Conservation (phyloP, 2,329 filamentous ascomycete genomes). For the Elsinoe ampelina region DNA sequence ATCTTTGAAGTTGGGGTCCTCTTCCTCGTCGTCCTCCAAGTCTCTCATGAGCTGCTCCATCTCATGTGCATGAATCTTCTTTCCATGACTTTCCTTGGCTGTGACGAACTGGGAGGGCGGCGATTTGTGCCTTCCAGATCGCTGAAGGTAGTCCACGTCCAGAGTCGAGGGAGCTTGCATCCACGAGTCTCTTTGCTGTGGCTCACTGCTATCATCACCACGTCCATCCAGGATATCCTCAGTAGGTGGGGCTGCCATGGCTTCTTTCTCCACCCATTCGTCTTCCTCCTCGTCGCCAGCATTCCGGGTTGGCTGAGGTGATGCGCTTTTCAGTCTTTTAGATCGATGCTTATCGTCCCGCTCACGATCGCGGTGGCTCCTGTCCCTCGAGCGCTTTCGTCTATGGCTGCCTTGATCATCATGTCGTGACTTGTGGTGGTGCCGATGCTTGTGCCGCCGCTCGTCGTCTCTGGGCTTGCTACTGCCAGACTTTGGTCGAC, state of each 20-base stretch:
- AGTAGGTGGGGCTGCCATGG: constrained; percentile 31
- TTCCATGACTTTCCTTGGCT: constrained; percentile 52
- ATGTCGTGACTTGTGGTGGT: constrained; percentile 26
- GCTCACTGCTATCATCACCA: constrained; percentile 28
- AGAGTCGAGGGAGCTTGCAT: constrained; percentile 82
- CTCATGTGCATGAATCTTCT: constrained; percentile 69
- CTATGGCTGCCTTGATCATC: constrained; percentile 38
- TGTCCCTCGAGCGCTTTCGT: constrained; percentile 55
- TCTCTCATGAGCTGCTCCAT: constrained; percentile 63
- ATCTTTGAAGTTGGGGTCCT: constrained; percentile 35
- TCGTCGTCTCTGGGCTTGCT: constrained; percentile 32
- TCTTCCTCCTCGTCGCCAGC: constrained; percentile 36
- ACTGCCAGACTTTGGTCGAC: constrained; percentile 42
- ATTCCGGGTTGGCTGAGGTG: constrained; percentile 32
- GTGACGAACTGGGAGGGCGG: constrained; percentile 36
- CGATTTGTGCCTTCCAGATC: constrained; percentile 43
- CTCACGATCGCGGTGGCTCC: constrained; percentile 39
- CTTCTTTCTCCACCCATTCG: constrained; percentile 37
- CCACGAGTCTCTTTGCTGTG: constrained; percentile 71
- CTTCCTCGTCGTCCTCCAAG: constrained; percentile 47
- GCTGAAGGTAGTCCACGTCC: constrained; percentile 73
- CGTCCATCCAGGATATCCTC: constrained; percentile 37
- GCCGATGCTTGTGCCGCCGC: constrained; percentile 36
- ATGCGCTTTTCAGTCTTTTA: constrained; percentile 23
- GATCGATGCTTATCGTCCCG: constrained; percentile 27